Conservation (phyloP, 225 moss, liverwort and hornwort species). For the Polytrichum formosum region DNA sequence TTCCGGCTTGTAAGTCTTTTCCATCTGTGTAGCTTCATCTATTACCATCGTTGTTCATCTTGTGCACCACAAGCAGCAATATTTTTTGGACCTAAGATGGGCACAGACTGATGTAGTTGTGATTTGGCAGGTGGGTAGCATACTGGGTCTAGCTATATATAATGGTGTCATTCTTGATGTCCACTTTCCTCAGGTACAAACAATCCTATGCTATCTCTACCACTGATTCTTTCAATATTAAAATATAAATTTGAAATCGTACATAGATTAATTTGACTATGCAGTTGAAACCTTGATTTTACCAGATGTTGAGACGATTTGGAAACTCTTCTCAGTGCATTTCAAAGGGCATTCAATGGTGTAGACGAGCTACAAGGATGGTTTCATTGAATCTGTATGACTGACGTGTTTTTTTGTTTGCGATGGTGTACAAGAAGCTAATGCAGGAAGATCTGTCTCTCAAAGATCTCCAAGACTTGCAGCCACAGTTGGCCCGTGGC, state of each 20-base stretch:
- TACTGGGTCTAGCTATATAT: conserved; percentile 73
- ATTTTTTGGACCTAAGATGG: no score
- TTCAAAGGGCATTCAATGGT: no score
- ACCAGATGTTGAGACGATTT: no score
- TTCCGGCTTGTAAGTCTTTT: conserved; percentile 51
- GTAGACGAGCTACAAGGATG: no score
- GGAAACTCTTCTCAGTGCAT: no score
- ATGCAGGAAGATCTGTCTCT: conserved; percentile 34
- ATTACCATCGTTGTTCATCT: background rate
- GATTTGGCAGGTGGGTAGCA: conserved; percentile 54
- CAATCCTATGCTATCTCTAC: no score
- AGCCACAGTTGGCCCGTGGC: conserved; percentile 61
- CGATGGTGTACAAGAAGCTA: conserved; percentile 65
- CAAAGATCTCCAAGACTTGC: conserved; percentile 61
- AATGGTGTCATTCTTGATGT: conserved; percentile 76
- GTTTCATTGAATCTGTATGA: no score
- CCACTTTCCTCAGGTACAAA: conserved; percentile 64
- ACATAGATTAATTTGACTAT: no score
- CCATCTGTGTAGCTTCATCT: background rate
- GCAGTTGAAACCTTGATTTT: no score
- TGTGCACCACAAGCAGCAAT: background rate
- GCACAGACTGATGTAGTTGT: conserved; percentile 5
- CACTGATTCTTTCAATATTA: no score
- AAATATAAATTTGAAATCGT: no score
- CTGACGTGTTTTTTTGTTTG: background rate